phyloP scores from a whole-genome alignment of 352 stramenopile genomes.

The Ophiocytium majus region DNA sequence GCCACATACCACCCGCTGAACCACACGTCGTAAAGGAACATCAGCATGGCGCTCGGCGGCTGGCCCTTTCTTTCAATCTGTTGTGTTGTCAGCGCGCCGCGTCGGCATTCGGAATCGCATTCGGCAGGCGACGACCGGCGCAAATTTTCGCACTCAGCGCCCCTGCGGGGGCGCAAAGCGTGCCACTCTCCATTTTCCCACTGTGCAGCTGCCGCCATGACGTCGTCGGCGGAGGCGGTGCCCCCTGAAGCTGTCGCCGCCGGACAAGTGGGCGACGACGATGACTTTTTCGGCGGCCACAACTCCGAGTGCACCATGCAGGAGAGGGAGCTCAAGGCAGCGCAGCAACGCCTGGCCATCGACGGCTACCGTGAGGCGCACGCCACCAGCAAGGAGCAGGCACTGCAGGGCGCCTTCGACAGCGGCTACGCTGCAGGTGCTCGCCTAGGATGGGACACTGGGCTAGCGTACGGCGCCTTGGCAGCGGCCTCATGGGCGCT shows the following conservation, averaged over 20 bases:
- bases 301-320: background rate
- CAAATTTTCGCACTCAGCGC: no score
- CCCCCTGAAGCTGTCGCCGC: no score
- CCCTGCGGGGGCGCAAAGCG: no score
- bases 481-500: background rate
- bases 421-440: background rate
- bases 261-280: background rate
- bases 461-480: background rate
- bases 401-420: background rate
- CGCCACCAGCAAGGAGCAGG: background rate
- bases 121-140: no score
- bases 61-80: no score
- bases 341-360: background rate
- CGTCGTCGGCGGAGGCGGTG: no score
- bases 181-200: no score
- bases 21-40: background rate
- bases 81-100: no score
- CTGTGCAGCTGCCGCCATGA: no score
- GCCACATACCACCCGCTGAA: background rate
- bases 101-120: no score
- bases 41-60: no score
- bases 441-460: background rate
- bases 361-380: conserved; percentile 9
- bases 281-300: background rate
- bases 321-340: background rate